Conservation (phyloP, 2,329 filamentous ascomycete genomes). For the Talaromyces islandicus region DNA sequence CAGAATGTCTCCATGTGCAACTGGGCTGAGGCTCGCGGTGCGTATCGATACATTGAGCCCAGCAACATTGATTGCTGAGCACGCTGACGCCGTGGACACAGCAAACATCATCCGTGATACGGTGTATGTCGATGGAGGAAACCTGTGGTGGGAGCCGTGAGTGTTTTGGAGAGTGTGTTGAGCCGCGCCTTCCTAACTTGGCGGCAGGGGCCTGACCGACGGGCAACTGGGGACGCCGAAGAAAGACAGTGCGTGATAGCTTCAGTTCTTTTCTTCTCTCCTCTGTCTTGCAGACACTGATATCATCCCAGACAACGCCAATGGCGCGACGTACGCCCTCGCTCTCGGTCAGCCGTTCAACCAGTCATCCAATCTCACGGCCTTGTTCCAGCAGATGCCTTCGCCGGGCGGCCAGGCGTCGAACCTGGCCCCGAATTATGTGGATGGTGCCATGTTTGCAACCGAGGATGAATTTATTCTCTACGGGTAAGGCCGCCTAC, state of each 20-base stretch:
- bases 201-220: slow-evolving; percentile 13
- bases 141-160: slow-evolving; percentile 47
- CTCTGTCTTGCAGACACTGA: neutral
- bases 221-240: slow-evolving; percentile 5
- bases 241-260: slow-evolving; percentile 38
- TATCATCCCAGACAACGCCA: slow-evolving; percentile 42
- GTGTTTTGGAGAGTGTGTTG: neutral
- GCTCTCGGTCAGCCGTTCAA: slow-evolving; percentile 57
- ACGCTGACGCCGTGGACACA: slow-evolving; percentile 30
- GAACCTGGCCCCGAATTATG: slow-evolving; percentile 51
- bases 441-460: slow-evolving; percentile 59
- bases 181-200: slow-evolving; percentile 6
- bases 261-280: neutral
- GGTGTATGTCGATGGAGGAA: slow-evolving; percentile 61
- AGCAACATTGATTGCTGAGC: neutral
- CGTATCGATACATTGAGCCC: slow-evolving; percentile 4
- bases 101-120: slow-evolving; percentile 56
- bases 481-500: slow-evolving; percentile 44
- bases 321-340: slow-evolving; percentile 52
- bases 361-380: slow-evolving; percentile 46
- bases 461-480: slow-evolving; percentile 60
- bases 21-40: slow-evolving; percentile 46
- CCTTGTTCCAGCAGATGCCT: slow-evolving; percentile 43
- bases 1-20: slow-evolving; percentile 54
- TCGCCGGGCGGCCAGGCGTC: slow-evolving; percentile 49